Percentiles rank a stretch among this genome's conserved stretches.
These are phyloP conservation scores for Ganoderma multipileum DNA, from an alignment of 1,284 basidiomycete genomes.

Conservation along the genomic window DNA sequence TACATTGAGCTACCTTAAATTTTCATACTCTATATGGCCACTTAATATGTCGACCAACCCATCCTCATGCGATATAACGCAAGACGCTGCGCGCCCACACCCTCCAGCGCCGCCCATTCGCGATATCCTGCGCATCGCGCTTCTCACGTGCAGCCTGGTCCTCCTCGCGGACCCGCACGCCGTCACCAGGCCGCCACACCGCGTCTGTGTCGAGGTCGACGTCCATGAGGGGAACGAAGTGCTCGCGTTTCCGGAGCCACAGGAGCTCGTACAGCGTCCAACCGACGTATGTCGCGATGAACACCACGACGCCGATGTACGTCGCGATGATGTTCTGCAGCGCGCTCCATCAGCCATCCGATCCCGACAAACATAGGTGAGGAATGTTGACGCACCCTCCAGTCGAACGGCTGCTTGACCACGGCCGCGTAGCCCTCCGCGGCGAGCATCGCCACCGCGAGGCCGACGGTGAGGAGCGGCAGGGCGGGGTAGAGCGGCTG, in stretches of 20 bases:
- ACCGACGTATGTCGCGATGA: conserved; percentile 44
- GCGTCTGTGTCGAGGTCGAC: conserved; percentile 58
- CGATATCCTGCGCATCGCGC: conserved; percentile 28
- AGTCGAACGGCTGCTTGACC: conserved; percentile 42
- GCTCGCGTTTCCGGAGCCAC: conserved; percentile 29
- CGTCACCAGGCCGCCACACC: conserved; percentile 53
- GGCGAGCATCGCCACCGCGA: conserved; percentile 55
- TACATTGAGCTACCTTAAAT: background rate
- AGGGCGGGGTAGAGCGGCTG: conserved; percentile 58
- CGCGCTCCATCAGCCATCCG: background rate
- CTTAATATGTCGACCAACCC: background rate
- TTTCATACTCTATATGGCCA: too few relatives aligned
- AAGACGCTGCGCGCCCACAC: conserved; percentile 20
- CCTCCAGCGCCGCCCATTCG: conserved; percentile 22
- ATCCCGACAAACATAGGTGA: background rate
- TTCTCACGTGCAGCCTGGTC: conserved; percentile 36
- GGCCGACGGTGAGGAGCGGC: conserved; percentile 49
- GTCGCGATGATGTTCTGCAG: conserved; percentile 49
- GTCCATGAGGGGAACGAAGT: conserved; percentile 43
- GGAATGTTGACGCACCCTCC: conserved; percentile 35
- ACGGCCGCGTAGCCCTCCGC: conserved; percentile 57
- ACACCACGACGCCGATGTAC: conserved; percentile 47
- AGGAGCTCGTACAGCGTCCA: conserved; percentile 44
- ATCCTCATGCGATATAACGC: background rate
- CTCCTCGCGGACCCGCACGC: conserved; percentile 40